These are phyloP conservation scores for Physaria fendleri DNA, from an alignment of 345 rosid species.

Conservation along the genomic window DNA sequence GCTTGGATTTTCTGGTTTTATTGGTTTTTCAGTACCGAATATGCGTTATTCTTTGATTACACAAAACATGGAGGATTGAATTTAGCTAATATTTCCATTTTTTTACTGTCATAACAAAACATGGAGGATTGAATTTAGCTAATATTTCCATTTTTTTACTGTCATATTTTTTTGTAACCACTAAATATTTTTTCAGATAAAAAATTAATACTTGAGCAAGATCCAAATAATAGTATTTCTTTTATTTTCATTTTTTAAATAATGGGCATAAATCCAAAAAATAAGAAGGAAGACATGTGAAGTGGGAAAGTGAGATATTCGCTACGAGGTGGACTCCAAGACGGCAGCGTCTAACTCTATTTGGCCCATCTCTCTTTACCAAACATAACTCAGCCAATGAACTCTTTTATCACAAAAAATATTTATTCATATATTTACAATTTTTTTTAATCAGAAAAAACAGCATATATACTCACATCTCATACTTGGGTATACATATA, in stretches of 20 bases:
- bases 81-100: too few relatives aligned
- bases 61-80: too few relatives aligned
- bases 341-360: slow-evolving; percentile 20
- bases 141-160: not conserved
- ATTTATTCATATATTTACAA: not conserved
- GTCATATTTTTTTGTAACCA: not conserved
- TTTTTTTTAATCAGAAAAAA: not conserved
- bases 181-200: too few relatives aligned
- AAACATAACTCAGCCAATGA: slow-evolving; percentile 5
- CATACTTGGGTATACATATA: not conserved
- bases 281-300: slow-evolving; percentile 11
- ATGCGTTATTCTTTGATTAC: too few relatives aligned
- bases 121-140: too few relatives aligned
- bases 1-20: too few relatives aligned
- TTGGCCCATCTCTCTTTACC: slow-evolving; percentile 25
- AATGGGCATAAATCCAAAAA: not conserved
- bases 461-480: not conserved
- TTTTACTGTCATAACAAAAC: too few relatives aligned
- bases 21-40: too few relatives aligned
- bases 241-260: too few relatives aligned
- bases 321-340: slow-evolving; percentile 28
- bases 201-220: not conserved
- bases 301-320: slow-evolving; percentile 21
- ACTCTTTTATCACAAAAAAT: not conserved
- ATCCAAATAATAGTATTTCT: not conserved